phyloP scores from a whole-genome alignment of 306 rosid species.

The Pterocarpus santalinus region DNA sequence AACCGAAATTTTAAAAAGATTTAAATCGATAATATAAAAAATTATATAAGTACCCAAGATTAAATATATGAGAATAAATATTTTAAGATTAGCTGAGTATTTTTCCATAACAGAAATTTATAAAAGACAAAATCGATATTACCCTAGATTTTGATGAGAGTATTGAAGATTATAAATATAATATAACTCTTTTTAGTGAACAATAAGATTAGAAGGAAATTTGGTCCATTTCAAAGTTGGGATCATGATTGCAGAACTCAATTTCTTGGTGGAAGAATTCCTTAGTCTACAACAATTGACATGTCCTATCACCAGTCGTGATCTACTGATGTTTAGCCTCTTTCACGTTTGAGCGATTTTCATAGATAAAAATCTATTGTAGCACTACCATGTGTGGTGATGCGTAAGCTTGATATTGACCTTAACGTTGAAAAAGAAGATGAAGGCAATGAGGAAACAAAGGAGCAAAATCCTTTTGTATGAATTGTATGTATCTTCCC shows the following conservation, averaged over 20 bases:
- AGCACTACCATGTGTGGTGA: neutral
- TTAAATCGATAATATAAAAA: too few species aligned
- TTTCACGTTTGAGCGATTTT: neutral
- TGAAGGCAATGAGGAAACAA: neutral
- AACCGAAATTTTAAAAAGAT: too few species aligned
- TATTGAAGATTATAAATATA: neutral
- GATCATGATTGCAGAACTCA: neutral
- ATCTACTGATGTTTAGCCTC: neutral
- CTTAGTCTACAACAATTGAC: neutral
- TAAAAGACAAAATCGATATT: too few species aligned
- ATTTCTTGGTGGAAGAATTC: neutral
- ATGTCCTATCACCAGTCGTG: too few species aligned
- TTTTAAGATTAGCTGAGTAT: too few species aligned
- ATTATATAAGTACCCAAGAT: too few species aligned
- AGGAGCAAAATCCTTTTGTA: neutral
- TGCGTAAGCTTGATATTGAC: slow-evolving; percentile 24
- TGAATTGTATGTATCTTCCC: neutral
- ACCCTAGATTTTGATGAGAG: neutral
- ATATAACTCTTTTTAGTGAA: neutral
- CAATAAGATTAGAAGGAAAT: neutral
- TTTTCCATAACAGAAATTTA: too few species aligned
- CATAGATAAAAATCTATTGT: neutral
- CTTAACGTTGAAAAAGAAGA: neutral
- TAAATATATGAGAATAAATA: too few species aligned
- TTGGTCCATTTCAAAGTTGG: neutral